These are phyloP conservation scores for Penicillium salamii DNA, from an alignment of 495 filamentous ascomycete species.

Conservation along the genomic window DNA sequence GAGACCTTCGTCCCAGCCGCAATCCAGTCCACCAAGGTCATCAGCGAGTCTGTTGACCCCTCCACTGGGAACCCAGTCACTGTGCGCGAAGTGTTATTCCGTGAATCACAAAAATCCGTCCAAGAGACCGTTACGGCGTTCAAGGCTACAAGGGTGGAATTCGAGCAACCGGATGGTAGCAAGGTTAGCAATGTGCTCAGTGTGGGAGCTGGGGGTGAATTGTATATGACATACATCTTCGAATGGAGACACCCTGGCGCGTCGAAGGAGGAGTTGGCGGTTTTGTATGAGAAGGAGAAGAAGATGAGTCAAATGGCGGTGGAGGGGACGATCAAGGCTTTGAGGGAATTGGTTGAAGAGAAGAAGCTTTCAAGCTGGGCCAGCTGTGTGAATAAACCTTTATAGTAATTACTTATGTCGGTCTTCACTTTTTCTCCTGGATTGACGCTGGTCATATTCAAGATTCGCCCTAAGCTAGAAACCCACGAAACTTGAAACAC, in stretches of 20 bases:
- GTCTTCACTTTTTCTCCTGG: too few species aligned
- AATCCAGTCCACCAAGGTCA: slow-evolving; percentile 41
- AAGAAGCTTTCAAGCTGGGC: slow-evolving; percentile 26
- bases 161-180: slow-evolving; percentile 31
- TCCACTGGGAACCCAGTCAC: slow-evolving; percentile 26
- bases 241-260: slow-evolving; percentile 46
- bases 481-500: too few species aligned
- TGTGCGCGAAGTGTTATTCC: slow-evolving; percentile 25
- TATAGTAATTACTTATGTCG: too few species aligned
- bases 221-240: slow-evolving; percentile 55
- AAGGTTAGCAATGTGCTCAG: slow-evolving; percentile 50
- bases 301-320: slow-evolving; percentile 31
- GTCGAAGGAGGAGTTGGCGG: slow-evolving; percentile 27
- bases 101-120: slow-evolving; percentile 18
- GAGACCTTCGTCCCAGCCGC: slow-evolving; percentile 49
- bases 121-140: slow-evolving; percentile 27
- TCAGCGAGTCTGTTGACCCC: slow-evolving; percentile 32
- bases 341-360: slow-evolving; percentile 33
- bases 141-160: slow-evolving; percentile 28
- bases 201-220: slow-evolving; percentile 38
- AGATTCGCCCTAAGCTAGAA: too few species aligned
- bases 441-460: too few species aligned
- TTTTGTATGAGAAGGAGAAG: slow-evolving; percentile 28
- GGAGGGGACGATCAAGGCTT: slow-evolving; percentile 31
- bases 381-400: too few species aligned